phyloP scores from a whole-genome alignment of 116 monocot species.

The Dioscorea cayenensis region DNA sequence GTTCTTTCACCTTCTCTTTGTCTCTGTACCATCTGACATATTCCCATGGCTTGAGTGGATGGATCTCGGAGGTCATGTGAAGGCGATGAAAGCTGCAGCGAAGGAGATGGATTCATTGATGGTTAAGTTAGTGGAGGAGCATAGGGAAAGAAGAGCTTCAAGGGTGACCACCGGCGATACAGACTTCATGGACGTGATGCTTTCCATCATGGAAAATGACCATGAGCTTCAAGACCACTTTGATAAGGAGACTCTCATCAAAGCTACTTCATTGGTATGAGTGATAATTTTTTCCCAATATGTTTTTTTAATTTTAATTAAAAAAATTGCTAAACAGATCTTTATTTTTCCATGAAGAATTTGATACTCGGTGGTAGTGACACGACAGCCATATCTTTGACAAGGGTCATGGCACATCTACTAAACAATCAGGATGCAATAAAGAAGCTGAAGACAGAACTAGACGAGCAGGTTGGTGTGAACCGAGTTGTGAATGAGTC shows the following conservation, averaged over 20 bases:
- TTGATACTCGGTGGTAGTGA: no score
- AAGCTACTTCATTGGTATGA: constrained; percentile 27
- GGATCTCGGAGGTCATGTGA: constrained; percentile 12
- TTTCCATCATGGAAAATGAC: constrained; percentile 10
- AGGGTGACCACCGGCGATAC: not conserved
- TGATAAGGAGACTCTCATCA: constrained; percentile 22
- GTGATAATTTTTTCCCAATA: not conserved
- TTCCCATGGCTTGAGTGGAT: constrained; percentile 24
- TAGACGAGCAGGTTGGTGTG: no score
- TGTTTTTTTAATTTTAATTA: no score
- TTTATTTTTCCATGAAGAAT: no score
- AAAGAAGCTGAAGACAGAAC: no score
- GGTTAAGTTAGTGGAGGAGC: constrained; percentile 27
- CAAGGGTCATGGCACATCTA: no score
- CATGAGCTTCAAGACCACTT: not conserved
- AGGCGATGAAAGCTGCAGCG: constrained; percentile 18
- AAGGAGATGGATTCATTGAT: constrained; percentile 18
- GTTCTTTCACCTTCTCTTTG: constrained; percentile 10
- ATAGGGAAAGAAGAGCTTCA: not conserved
- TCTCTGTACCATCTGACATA: constrained; percentile 22
- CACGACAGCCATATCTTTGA: no score
- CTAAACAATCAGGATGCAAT: no score
- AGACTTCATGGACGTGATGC: constrained; percentile 35
- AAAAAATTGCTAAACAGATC: no score
- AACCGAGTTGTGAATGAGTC: no score